Evolutionary conservation across 2,329 filamentous ascomycete species (phyloP).

Genomic region (Ceratocystis albifundus): DNA sequence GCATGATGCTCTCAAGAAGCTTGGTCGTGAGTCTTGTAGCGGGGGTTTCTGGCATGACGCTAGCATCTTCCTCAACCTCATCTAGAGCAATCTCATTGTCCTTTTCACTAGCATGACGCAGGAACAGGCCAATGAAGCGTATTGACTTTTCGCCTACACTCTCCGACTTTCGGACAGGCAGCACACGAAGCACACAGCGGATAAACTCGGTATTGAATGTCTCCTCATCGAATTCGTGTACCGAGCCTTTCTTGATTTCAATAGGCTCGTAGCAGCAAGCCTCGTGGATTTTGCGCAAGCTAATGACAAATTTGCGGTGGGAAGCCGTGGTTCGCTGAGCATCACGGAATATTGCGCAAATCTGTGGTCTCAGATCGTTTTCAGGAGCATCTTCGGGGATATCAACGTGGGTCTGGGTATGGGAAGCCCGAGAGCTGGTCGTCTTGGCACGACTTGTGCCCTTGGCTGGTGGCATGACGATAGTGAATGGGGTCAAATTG

Average conservation of each 20-base stretch:
- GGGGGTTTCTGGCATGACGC: slow-evolving; percentile 68
- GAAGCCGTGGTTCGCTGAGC: slow-evolving; percentile 83
- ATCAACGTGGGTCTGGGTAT: slow-evolving; percentile 31
- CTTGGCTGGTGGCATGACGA: slow-evolving; percentile 35
- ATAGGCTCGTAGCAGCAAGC: slow-evolving; percentile 58
- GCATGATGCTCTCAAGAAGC: slow-evolving; percentile 61
- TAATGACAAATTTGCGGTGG: slow-evolving; percentile 80
- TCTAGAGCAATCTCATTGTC: slow-evolving; percentile 57
- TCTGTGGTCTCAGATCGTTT: slow-evolving; percentile 59
- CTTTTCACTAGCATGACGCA: slow-evolving; percentile 59
- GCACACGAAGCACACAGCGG: slow-evolving; percentile 67
- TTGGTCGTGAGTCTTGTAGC: slow-evolving; percentile 65
- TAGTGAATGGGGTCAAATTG: not conserved
- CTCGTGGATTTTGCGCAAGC: slow-evolving; percentile 81
- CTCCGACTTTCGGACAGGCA: slow-evolving; percentile 88
- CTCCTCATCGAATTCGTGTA: slow-evolving; percentile 64
- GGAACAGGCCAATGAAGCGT: slow-evolving; percentile 76
- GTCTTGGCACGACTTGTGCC: slow-evolving; percentile 37
- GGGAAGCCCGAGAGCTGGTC: slow-evolving; percentile 35
- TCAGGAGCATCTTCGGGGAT: slow-evolving; percentile 61
- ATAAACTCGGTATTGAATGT: slow-evolving; percentile 81
- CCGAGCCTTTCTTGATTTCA: slow-evolving; percentile 39
- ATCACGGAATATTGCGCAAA: slow-evolving; percentile 63
- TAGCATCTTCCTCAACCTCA: slow-evolving; percentile 54
- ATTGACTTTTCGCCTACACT: slow-evolving; percentile 74